These are phyloP conservation scores for Capronia epimyces DNA, from an alignment of 2,329 filamentous ascomycete genomes.

Conservation along the genomic window DNA sequence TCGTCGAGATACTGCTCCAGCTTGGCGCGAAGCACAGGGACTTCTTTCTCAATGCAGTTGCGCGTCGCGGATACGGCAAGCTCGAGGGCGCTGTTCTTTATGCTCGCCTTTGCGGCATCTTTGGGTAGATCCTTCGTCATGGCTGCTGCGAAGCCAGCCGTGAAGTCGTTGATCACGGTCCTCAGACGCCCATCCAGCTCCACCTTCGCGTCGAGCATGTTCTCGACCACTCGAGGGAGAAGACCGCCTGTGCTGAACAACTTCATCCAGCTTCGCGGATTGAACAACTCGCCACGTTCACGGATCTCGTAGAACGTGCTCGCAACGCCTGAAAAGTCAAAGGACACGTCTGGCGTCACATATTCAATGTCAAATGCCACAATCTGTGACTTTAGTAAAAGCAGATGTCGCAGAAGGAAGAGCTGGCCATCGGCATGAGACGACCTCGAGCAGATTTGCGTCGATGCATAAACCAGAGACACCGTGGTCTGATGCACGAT, in stretches of 20 bases:
- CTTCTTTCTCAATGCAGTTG: slow-evolving; percentile 53
- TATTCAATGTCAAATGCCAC: slow-evolving; percentile 91
- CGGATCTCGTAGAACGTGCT: slow-evolving; percentile 64
- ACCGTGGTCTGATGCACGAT: slow-evolving; percentile 88
- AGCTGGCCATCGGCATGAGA: slow-evolving; percentile 69
- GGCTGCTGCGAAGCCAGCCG: slow-evolving; percentile 50
- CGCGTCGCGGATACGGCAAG: slow-evolving; percentile 47
- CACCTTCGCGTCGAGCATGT: slow-evolving; percentile 66
- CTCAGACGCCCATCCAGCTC: slow-evolving; percentile 60
- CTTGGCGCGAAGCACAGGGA: slow-evolving; percentile 51
- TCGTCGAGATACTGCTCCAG: slow-evolving; percentile 61
- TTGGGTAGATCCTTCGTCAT: slow-evolving; percentile 48
- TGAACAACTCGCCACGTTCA: slow-evolving; percentile 60
- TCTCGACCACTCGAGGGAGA: slow-evolving; percentile 61
- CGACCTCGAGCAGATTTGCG: slow-evolving; percentile 52
- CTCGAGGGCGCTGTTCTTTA: slow-evolving; percentile 37
- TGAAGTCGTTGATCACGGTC: slow-evolving; percentile 62
- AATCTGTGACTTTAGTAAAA: slow-evolving; percentile 92
- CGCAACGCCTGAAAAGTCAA: slow-evolving; percentile 62
- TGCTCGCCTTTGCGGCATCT: slow-evolving; percentile 30
- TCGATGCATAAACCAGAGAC: slow-evolving; percentile 72
- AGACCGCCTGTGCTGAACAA: slow-evolving; percentile 52
- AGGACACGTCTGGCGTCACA: slow-evolving; percentile 58
- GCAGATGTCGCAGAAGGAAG: slow-evolving; percentile 90
- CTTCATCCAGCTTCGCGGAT: slow-evolving; percentile 57